A percentile compares a stretch with the other conserved stretches of the same genome.
phyloP scores from a whole-genome alignment of 495 filamentous ascomycete species.

The Baudoinia panamericana region DNA sequence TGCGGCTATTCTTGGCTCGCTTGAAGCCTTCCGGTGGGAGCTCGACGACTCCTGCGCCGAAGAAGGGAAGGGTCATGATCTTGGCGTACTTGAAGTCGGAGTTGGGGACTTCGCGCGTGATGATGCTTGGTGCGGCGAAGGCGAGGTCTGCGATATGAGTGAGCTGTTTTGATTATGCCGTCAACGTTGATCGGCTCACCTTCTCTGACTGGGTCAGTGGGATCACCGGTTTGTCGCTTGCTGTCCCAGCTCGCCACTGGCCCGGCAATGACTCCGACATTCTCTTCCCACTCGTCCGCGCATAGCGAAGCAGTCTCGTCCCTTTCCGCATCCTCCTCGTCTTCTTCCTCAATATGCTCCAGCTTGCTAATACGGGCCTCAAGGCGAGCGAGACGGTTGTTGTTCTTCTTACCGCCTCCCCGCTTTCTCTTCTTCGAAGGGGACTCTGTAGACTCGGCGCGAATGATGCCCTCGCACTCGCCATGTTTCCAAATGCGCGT shows the following conservation, averaged over 20 bases:
- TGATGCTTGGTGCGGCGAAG: conserved; percentile 59
- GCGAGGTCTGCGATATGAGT: conserved; percentile 62
- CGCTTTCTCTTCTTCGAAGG: conserved; percentile 21
- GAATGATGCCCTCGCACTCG: conserved; percentile 59
- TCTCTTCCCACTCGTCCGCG: conserved; percentile 42
- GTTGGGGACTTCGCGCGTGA: conserved; percentile 59
- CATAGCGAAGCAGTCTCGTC: conserved; percentile 32
- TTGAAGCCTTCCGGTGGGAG: conserved; percentile 70
- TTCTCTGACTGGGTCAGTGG: conserved; percentile 45
- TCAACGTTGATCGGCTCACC: conserved; percentile 33
- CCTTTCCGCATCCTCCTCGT: conserved; percentile 32
- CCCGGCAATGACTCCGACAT: conserved; percentile 45
- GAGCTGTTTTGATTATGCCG: too few species aligned
- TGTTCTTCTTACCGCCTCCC: conserved; percentile 28
- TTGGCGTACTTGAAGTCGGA: conserved; percentile 77
- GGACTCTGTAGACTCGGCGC: conserved; percentile 48
- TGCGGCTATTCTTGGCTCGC: conserved; percentile 74
- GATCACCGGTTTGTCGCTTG: conserved; percentile 36
- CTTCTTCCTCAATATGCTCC: conserved; percentile 21
- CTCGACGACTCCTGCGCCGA: conserved; percentile 79
- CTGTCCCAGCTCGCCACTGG: conserved; percentile 45
- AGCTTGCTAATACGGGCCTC: not conserved
- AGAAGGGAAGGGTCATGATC: conserved; percentile 66
- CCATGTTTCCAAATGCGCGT: conserved; percentile 53
- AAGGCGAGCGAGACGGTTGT: too few species aligned